Percentiles rank a stretch among this genome's conserved stretches.
phyloP scores from a whole-genome alignment of 208 protist genomes.

The Wallacemonas rigidus region DNA sequence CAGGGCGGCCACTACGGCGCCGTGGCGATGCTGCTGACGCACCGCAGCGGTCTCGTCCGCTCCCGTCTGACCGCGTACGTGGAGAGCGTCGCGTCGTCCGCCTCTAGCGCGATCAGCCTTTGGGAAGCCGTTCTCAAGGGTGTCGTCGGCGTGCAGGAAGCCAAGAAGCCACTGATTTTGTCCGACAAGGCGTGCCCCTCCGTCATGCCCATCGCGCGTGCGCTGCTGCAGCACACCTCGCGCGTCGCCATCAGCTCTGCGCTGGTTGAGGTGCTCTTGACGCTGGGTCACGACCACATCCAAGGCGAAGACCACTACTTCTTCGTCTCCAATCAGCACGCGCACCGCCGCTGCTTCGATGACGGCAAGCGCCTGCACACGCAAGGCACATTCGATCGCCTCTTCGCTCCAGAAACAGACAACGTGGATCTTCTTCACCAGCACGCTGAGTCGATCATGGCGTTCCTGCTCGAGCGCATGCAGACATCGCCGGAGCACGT shows the following conservation, averaged over 20 bases:
- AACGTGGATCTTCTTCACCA: constrained; percentile 44
- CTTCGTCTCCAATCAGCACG: constrained; percentile 32
- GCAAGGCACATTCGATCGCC: constrained; percentile 17
- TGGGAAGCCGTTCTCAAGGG: constrained; percentile 63
- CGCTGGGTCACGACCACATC: constrained; percentile 78
- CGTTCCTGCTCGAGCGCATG: constrained; percentile 41
- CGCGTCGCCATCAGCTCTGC: constrained; percentile 32
- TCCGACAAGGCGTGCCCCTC: constrained; percentile 38
- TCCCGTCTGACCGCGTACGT: constrained; percentile 32
- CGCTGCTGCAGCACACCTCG: constrained; percentile 48
- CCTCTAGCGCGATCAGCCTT: constrained; percentile 37
- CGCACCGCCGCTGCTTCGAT: constrained; percentile 15
- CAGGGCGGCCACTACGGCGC: constrained; percentile 44
- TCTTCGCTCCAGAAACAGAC: constrained; percentile 33
- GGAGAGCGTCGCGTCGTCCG: constrained; percentile 29
- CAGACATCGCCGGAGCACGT: constrained; percentile 35
- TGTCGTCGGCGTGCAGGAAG: constrained; percentile 63
- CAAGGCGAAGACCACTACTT: constrained; percentile 72
- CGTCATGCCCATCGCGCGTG: constrained; percentile 41
- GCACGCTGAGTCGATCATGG: constrained; percentile 41
- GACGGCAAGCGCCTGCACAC: constrained; percentile 2
- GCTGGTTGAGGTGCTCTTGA: constrained; percentile 70
- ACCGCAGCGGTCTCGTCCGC: constrained; percentile 63
- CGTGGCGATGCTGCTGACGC: constrained; percentile 70
- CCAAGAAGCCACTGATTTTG: constrained; percentile 50